These are phyloP conservation scores for Coniochaeta ligniaria DNA, from an alignment of 2,329 filamentous ascomycete species.

Conservation along the genomic window DNA sequence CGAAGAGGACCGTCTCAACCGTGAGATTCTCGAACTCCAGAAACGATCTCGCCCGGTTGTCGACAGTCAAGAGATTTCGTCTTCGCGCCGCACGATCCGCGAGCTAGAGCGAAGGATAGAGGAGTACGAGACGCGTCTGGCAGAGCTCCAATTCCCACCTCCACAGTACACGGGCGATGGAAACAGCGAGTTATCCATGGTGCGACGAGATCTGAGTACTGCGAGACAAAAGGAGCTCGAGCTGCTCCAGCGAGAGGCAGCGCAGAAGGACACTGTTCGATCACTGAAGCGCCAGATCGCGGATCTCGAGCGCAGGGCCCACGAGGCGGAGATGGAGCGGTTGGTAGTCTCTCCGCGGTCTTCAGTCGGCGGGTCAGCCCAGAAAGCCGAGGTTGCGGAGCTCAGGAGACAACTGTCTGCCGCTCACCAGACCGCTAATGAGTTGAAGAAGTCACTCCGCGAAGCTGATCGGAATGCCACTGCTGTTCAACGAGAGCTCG, in stretches of 20 bases:
- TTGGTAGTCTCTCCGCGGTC: conserved; percentile 39
- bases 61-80: conserved; percentile 38
- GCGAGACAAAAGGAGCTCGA: conserved; percentile 61
- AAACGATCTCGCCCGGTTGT: conserved; percentile 27
- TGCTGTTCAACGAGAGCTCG: conserved; percentile 37
- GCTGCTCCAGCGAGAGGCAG: conserved; percentile 56
- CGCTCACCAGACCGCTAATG: conserved; percentile 52
- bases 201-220: conserved; percentile 56
- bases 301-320: conserved; percentile 60
- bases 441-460: conserved; percentile 40
- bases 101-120: conserved; percentile 57
- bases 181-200: conserved; percentile 47
- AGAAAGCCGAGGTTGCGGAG: conserved; percentile 49
- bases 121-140: conserved; percentile 41
- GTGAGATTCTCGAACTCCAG: conserved; percentile 47
- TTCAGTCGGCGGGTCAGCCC: conserved; percentile 36
- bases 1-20: conserved; percentile 57
- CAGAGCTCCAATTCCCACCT: conserved; percentile 21
- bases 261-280: conserved; percentile 56
- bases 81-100: conserved; percentile 55
- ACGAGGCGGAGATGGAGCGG: conserved; percentile 53
- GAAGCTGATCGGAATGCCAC: conserved; percentile 42
- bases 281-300: conserved; percentile 57
- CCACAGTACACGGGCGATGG: conserved; percentile 30
- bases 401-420: conserved; percentile 54